These are phyloP conservation scores for Scopulariopsis brevicaulis DNA, from an alignment of 2,329 filamentous ascomycete genomes.

Conservation along the genomic window DNA sequence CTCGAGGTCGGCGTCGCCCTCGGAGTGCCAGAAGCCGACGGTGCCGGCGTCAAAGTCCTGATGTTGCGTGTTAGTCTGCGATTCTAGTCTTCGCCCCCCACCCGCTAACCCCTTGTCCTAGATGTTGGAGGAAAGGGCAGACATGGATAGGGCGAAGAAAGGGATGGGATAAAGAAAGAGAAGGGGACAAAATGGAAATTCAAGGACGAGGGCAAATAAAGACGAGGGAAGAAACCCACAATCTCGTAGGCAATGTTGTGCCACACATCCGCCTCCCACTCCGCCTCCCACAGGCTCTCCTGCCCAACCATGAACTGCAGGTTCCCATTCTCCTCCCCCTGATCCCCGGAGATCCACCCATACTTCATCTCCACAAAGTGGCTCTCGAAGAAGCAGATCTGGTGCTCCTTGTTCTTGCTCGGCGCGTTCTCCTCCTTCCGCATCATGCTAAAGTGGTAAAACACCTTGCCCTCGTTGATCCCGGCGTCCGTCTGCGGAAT, in stretches of 20 bases:
- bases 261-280: slow-evolving; percentile 54
- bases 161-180: not conserved
- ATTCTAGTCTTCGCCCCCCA: not conserved
- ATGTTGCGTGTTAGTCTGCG: not conserved
- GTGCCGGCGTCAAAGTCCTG: slow-evolving; percentile 47
- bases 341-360: slow-evolving; percentile 42
- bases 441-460: slow-evolving; percentile 63
- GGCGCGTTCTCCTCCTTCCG: slow-evolving; percentile 47
- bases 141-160: not conserved
- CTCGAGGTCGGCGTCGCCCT: slow-evolving; percentile 42
- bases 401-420: slow-evolving; percentile 52
- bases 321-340: slow-evolving; percentile 32
- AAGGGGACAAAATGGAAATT: not conserved
- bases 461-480: slow-evolving; percentile 55
- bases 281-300: slow-evolving; percentile 48
- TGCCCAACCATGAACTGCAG: slow-evolving; percentile 55
- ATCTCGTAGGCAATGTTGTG: slow-evolving; percentile 69
- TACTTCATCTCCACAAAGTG: slow-evolving; percentile 69
- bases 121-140: not conserved
- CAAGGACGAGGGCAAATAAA: not conserved
- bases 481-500: slow-evolving; percentile 58
- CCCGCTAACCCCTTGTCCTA: not conserved
- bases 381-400: slow-evolving; percentile 51
- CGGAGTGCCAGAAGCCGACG: slow-evolving; percentile 61
- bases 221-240: slow-evolving; percentile 1